Evolutionary conservation across 768 basidiomycete genomes (phyloP).

Genomic region (Phylloporus arenicola): DNA sequence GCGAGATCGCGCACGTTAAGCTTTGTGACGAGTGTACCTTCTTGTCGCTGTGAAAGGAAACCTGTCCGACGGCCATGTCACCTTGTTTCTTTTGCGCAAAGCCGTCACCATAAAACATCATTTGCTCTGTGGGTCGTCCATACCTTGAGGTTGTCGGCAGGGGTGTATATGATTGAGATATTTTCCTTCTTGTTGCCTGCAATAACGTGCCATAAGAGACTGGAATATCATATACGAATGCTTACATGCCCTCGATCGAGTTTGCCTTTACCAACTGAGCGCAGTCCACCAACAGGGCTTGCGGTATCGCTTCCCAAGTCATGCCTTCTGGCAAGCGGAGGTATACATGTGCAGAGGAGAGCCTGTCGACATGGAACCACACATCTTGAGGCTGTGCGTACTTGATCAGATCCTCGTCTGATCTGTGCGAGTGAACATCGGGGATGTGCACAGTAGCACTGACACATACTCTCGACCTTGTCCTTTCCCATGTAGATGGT

Average conservation of each 20-base stretch:
- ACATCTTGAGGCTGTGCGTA: slow-evolving; percentile 87
- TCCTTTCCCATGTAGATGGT: slow-evolving; percentile 93
- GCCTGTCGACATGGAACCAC: slow-evolving; percentile 98
- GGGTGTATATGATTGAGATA: slow-evolving; percentile 90
- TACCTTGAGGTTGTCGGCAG: slow-evolving; percentile 88
- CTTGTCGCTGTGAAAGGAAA: slow-evolving; percentile 91
- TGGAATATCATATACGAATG: neutral
- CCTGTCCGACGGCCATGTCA: slow-evolving; percentile 95
- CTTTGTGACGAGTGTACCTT: slow-evolving; percentile 40
- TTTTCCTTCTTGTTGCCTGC: slow-evolving; percentile 95
- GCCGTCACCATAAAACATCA: neutral
- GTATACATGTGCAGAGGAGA: slow-evolving; percentile 96
- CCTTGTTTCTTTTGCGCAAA: slow-evolving; percentile 74
- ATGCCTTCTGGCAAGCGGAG: slow-evolving; percentile 81
- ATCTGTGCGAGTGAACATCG: slow-evolving; percentile 19
- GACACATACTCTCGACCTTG: slow-evolving; percentile 83
- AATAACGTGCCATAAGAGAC: neutral
- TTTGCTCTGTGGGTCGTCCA: slow-evolving; percentile 6
- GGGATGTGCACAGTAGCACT: neutral
- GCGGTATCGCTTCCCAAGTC: slow-evolving; percentile 85
- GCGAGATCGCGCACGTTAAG: neutral
- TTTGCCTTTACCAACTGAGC: slow-evolving; percentile 97
- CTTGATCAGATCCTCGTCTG: slow-evolving; percentile 94
- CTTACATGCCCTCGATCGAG: slow-evolving; percentile 73
- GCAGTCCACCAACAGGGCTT: slow-evolving; percentile 72